A percentile compares a stretch with the other conserved stretches of the same genome.
phyloP scores from a whole-genome alignment of 1,284 basidiomycete genomes.

The Ustilago bromivora region DNA sequence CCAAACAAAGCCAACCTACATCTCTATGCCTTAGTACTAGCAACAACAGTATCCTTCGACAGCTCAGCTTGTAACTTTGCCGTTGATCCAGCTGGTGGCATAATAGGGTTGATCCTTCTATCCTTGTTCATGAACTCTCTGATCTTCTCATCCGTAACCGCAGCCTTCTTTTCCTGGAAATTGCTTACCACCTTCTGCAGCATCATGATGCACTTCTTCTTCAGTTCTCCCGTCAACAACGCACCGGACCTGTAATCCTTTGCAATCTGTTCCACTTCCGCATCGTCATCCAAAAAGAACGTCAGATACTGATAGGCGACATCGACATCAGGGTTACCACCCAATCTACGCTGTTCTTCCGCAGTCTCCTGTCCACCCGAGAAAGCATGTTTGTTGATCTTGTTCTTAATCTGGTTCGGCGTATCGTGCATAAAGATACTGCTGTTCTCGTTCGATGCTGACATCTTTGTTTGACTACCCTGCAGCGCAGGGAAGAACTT shows the following conservation, averaged over 20 bases:
- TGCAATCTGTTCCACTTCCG: constrained; percentile 81
- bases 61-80: constrained; percentile 43
- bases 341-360: constrained; percentile 88
- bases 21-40: constrained; percentile 23
- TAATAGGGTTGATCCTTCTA: constrained; percentile 76
- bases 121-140: constrained; percentile 84
- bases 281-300: constrained; percentile 98
- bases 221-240: constrained; percentile 90
- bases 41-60: constrained; percentile 36
- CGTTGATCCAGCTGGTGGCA: constrained; percentile 51
- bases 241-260: constrained; percentile 92
- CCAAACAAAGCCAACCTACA: not conserved
- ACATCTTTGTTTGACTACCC: constrained; percentile 99
- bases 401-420: constrained; percentile 94
- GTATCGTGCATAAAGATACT: constrained; percentile 97
- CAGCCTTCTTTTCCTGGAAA: constrained; percentile 89
- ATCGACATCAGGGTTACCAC: constrained; percentile 95
- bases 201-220: constrained; percentile 86
- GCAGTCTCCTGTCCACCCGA: constrained; percentile 80
- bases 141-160: constrained; percentile 83
- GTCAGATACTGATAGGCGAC: constrained; percentile 94
- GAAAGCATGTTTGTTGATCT: constrained; percentile 81
- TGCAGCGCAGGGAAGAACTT: constrained; percentile 99
- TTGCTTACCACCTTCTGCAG: constrained; percentile 85
- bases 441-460: constrained; percentile 88